Evolutionary conservation across 768 basidiomycete genomes (phyloP).

Genomic region (Suillus americanus): DNA sequence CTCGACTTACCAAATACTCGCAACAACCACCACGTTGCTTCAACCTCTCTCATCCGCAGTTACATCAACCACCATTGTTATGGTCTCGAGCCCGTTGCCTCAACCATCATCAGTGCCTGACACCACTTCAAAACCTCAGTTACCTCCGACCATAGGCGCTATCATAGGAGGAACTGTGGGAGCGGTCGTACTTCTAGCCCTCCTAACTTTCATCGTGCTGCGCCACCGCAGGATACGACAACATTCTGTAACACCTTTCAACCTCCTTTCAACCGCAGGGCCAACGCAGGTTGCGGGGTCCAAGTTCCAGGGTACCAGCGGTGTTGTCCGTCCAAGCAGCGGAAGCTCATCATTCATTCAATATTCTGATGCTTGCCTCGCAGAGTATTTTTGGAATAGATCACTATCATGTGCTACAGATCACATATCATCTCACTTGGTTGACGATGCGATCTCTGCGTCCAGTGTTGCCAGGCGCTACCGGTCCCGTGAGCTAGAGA

Average conservation of each 20-base stretch:
- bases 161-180: background rate
- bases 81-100: background rate
- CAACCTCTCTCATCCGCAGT: background rate
- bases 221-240: background rate
- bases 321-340: constrained; percentile 1
- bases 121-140: background rate
- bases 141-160: background rate
- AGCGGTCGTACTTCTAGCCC: background rate
- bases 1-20: background rate
- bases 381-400: background rate
- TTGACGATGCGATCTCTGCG: background rate
- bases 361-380: background rate
- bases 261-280: background rate
- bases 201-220: background rate
- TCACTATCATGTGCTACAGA: background rate
- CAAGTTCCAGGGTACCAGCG: background rate
- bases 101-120: background rate
- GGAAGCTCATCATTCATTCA: constrained; percentile 6
- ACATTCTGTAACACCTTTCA: background rate
- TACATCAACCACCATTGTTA: background rate
- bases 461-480: constrained; percentile 2
- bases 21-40: background rate
- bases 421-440: background rate
- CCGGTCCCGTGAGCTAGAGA: background rate
- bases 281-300: background rate